Base-by-base conservation (phyloP, 2,329 filamentous ascomycete genomes). In the Akanthomyces lecanii region DNA sequence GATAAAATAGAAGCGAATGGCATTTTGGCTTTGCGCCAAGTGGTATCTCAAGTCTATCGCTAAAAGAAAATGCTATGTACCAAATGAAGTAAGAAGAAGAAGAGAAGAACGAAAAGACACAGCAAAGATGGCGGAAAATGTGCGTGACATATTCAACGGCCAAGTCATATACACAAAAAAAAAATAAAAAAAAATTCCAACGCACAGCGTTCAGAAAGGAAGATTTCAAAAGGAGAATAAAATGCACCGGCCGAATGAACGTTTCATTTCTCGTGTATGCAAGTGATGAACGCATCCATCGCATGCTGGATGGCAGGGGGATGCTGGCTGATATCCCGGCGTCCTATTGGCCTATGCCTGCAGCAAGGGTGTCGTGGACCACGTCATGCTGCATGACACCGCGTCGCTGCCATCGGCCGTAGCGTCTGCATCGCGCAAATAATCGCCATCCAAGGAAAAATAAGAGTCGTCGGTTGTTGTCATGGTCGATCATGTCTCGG, bases 11-110 rank as follows among this genome's bases (percentile, higher is more conserved):
- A 59, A 60, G 57, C 47, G 57, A 50, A 60, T 60, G 57, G 45
- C 47, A 60, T 47, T 60, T 40, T 30, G 45, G 45, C 47, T 42
- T 40, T 51, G 55, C 6, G 57, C 57, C 57, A 52, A 52, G 45
- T 60, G 57, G 57, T 60, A 60, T 60, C 57, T 60, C 57, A 60
- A 60, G 57, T 60, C 47, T 60, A 60, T 60, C 57, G 57, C 57
- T 60, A 60, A 60, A 60, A 40, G 16, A n/a, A 51, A 50, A 40
- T n/a, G 54, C 16, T 28, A 40, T 48, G 21, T 38, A 40, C 30
- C n/a, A 36, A 30, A 16, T 38, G 18, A 12, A 42, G 16, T 2
- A 50, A 40, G 38, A 18, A 10, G 14, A 25, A 18, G 40, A 40
- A 42, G 36, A 5, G n/a, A 21, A 21, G 21, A 21, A 21, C 21